Evolutionary conservation across 1,284 basidiomycete genomes (phyloP).

Genomic region (Ustilago vetiveriae): DNA sequence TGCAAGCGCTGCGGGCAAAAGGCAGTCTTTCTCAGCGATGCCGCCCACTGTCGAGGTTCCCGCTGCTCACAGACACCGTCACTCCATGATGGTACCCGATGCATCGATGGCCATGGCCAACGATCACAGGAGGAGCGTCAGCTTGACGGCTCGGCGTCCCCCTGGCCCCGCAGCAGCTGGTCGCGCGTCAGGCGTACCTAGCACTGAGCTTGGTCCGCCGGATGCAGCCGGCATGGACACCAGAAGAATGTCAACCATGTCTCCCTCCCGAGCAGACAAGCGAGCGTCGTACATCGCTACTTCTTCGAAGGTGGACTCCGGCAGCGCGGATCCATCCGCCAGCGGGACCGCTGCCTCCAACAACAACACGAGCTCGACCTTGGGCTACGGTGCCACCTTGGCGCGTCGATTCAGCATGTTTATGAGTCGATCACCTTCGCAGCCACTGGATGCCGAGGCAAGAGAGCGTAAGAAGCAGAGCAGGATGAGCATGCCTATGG

Average conservation of each 20-base stretch:
- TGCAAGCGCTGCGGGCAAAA: conserved; percentile 16
- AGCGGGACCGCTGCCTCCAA: conserved; percentile 9
- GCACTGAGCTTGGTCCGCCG: conserved; percentile 6
- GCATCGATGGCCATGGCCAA: conserved; percentile 33
- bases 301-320: conserved; percentile 15
- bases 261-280: conserved; percentile 21
- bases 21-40: conserved; percentile 22
- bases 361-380: conserved; percentile 28
- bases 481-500: conserved; percentile 53
- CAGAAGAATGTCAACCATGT: conserved; percentile 24
- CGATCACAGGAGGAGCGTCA: conserved; percentile 55
- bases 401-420: conserved; percentile 60
- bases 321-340: conserved; percentile 17
- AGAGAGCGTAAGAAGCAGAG: conserved; percentile 54
- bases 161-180: conserved; percentile 9
- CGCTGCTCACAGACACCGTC: conserved; percentile 19
- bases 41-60: conserved; percentile 7
- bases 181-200: conserved; percentile 2
- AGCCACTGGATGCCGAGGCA: conserved; percentile 48
- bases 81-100: conserved; percentile 46
- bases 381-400: conserved; percentile 48
- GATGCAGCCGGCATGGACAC: conserved; percentile 9
- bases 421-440: conserved; percentile 55
- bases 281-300: conserved; percentile 15
- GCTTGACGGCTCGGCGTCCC: conserved; percentile 40